Percentiles rank a stretch among this genome's conserved stretches.
Conservation (phyloP, 2,329 filamentous ascomycete genomes). For the Venturia pyrina region DNA sequence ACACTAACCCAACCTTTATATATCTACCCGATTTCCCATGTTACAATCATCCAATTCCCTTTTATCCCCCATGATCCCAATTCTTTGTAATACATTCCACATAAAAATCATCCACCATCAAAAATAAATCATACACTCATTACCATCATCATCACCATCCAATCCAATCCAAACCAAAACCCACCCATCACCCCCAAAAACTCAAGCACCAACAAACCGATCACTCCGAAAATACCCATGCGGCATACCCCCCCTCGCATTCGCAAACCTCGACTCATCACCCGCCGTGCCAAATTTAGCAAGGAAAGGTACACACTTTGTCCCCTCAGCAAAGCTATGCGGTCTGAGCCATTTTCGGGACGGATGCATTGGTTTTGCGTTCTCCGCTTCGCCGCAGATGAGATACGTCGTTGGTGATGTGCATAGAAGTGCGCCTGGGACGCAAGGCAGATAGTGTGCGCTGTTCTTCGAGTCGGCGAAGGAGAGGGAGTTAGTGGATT, state of each 20-base stretch:
- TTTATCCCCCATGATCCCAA: no score
- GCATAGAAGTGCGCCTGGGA: conserved; percentile 12
- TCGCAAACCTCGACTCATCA: not conserved
- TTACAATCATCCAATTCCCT: no score
- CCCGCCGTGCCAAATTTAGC: not conserved
- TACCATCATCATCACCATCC: not conserved
- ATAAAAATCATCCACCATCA: not conserved
- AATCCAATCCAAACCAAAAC: not conserved
- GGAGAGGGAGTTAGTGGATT: not conserved
- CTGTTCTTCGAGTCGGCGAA: not conserved
- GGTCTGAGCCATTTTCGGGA: not conserved
- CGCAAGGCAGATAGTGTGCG: conserved; percentile 10
- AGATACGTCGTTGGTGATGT: conserved; percentile 5
- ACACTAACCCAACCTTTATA: no score
- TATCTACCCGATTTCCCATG: no score
- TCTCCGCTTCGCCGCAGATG: conserved; percentile 4
- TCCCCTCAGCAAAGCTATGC: not conserved
- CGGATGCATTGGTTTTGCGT: not conserved
- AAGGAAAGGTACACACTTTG: conserved; percentile 5
- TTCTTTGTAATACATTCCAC: no score
- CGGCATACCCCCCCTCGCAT: not conserved
- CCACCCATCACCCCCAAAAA: not conserved
- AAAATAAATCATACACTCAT: not conserved
- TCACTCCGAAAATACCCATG: conserved; percentile 5
- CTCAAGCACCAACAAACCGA: conserved; percentile 2